Base-by-base conservation (phyloP, 257 asterid species). In the Orobanche coerulescens region DNA sequence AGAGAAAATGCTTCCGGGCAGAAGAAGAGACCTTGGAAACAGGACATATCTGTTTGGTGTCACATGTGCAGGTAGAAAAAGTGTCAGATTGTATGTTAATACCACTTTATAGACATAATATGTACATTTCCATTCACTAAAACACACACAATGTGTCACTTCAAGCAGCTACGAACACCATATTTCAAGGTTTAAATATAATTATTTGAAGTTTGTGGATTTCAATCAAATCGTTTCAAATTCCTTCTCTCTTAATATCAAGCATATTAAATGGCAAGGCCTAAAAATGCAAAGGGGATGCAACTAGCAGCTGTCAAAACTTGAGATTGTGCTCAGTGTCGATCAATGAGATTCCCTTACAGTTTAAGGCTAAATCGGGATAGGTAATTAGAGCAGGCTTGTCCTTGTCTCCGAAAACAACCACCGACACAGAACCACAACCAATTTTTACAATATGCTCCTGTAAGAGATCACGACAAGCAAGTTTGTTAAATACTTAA, bases 291-390 rank as follows among this genome's bases (percentile, higher is more conserved):
- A 30, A 60, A 24, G 50, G 44, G 18, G 40, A 36, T 5, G 67
- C 12, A 66, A 48, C 44, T 16, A 55, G 58, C 42, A 65, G 31
- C 53, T 20, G 34, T 55, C 40, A 22, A 69, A 64, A 56, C 49
- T 51, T 31, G 33, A 24, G 26, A 42, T 16, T 28, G 58, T 46
- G 3, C 18, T 23, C 34, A 1, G 42, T 55, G 58, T 1, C 46
- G 51, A 55, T 23, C 19, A 58, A 42, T 49, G 69, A 18, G 18
- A 51, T 33, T 69, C 58, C 78, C 95, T 92, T 75, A 93, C 98
- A 80, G 75, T 93, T 93, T 64, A 89, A 75, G 48, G 96, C 97
- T 80, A 93, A 82, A 75, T 93, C 97, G 28, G 98, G 97, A 76
- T 89, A 93, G 10, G 97, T 89, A 59, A 89, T 76, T 23, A 93